These are phyloP conservation scores for Cadophora malorum DNA, from an alignment of 2,329 filamentous ascomycete species.

Conservation along the genomic window DNA sequence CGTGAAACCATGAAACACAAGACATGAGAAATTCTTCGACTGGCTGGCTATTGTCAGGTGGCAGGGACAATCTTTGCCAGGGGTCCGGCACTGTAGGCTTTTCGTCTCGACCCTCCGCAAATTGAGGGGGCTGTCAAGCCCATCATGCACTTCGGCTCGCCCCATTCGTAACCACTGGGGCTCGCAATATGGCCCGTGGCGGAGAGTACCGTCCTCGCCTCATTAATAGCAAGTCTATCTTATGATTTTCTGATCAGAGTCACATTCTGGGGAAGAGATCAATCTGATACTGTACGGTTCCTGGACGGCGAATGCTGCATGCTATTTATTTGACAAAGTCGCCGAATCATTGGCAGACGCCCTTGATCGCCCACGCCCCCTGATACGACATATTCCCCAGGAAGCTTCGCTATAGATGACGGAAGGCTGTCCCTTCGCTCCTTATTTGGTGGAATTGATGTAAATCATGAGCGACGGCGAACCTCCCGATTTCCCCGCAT, in stretches of 20 bases:
- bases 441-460: conserved; percentile 27
- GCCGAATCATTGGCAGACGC: conserved; percentile 23
- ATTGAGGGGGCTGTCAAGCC: conserved; percentile 25
- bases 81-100: conserved; percentile 32
- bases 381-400: conserved; percentile 29
- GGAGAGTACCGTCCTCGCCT: conserved; percentile 25
- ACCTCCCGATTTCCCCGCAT: conserved; percentile 34
- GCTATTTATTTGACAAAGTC: conserved; percentile 24
- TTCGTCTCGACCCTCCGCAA: conserved; percentile 39
- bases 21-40: conserved; percentile 28
- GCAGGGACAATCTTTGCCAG: conserved; percentile 5
- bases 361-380: conserved; percentile 19
- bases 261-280: conserved; percentile 31
- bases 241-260: conserved; percentile 33
- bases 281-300: conserved; percentile 40
- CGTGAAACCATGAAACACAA: conserved; percentile 33
- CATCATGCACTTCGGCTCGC: conserved; percentile 22
- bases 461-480: conserved; percentile 32
- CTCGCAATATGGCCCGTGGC: conserved; percentile 33
- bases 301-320: conserved; percentile 38
- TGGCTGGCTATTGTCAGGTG: conserved; percentile 23
- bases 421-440: conserved; percentile 26
- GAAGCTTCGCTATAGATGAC: conserved; percentile 31
- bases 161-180: conserved; percentile 18
- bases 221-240: conserved; percentile 29